Base-by-base conservation (phyloP, 805 yeast genomes). In the Limtongozyma cylindracea region DNA sequence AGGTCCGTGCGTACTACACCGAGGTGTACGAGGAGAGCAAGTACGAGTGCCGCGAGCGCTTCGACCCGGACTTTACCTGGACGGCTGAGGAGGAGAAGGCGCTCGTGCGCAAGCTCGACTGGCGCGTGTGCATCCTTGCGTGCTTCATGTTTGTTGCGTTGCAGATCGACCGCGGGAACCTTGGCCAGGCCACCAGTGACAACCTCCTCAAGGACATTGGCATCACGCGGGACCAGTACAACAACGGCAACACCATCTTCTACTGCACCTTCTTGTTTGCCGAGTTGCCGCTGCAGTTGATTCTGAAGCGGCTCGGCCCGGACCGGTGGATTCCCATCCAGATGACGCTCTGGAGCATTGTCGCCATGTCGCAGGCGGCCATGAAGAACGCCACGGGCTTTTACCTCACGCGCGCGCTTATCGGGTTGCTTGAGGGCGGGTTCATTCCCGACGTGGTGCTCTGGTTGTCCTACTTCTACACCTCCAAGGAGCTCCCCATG, bases 381-480 rank as follows among this genome's bases (percentile, higher is more conserved):
- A 39, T 67, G 25, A 39, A 30, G 3, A 39, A 41, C 19, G 48
- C 40, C 25, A 33, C 47, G 1, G 50, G 60, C 0, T 66, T 61
- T 27, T 47, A 41, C 25, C 46, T 45, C 7, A 50, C 63, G 4
- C 45, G 74, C 27, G 56, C 57, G 1, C 43, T 63, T 4, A 33
- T 65, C 19, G 77, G 71, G 2, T 32, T 55, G 3, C 37, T 61
- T n/a, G 68, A 69, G 37, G 77, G 77, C 25, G 77, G 78, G 0
- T 38, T 54, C 20, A 67, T 71, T 24, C 68, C 61, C 1, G 77
- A 68, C 31, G 42, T 59, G 17, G 53, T 61, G 24, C 41, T 68
- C 8, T 21, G 10, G 10, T 5, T 16, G 5, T 16, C 71, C 2
- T 70, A 67, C 39, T 70, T 68, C 41, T 71, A 60, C 43, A 69